Evolutionary conservation across 75 land plant species (phyloP).

Genomic region (Cunninghamia lanceolata): DNA sequence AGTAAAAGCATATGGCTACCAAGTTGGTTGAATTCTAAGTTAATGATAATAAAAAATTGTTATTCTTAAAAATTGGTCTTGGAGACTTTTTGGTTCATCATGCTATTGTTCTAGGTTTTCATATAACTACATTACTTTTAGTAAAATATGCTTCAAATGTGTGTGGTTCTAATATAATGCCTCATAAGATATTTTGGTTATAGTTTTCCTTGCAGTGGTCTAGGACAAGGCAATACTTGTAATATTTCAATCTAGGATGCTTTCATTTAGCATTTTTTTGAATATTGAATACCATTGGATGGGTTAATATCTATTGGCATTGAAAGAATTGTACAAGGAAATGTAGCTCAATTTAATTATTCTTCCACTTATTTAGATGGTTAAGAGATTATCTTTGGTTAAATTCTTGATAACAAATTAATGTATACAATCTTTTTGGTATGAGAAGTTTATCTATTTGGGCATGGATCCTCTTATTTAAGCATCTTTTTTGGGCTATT

Average conservation of each 20-base stretch:
- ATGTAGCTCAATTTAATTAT: too few species aligned
- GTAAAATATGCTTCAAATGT: not conserved
- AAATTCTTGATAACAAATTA: too few species aligned
- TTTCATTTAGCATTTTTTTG: not conserved
- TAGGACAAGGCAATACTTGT: not conserved
- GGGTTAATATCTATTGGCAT: too few species aligned
- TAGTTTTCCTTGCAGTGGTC: not conserved
- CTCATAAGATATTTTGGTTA: not conserved
- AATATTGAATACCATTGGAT: too few species aligned
- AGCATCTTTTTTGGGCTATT: conserved; percentile 6
- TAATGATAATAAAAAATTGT: too few species aligned
- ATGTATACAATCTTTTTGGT: too few species aligned
- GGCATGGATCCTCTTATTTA: too few species aligned
- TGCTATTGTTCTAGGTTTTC: not conserved
- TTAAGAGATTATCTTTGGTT: too few species aligned
- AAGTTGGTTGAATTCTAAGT: not conserved
- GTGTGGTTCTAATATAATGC: not conserved
- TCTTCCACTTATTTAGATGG: too few species aligned
- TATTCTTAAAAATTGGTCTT: not conserved
- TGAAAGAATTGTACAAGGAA: too few species aligned
- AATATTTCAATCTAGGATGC: not conserved
- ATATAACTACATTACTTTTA: not conserved
- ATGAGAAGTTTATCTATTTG: too few species aligned
- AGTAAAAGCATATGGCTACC: not conserved
- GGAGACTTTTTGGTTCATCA: not conserved